A percentile compares a stretch with the other conserved stretches of the same genome.
phyloP scores from a whole-genome alignment of 75 land plant species.

The Sequoiadendron giganteum region DNA sequence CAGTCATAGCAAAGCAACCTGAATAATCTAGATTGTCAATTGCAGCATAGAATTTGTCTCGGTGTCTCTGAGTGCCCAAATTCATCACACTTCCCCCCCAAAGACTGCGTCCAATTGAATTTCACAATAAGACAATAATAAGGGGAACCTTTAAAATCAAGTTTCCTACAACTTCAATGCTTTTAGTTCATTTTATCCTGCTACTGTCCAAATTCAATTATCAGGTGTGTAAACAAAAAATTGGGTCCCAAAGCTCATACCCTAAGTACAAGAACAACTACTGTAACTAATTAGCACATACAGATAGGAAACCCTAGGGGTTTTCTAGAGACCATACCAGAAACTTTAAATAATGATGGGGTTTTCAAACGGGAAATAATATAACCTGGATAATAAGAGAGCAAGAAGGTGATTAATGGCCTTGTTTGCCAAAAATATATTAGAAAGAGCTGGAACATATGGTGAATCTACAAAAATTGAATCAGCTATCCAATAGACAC shows the following conservation, averaged over 20 bases:
- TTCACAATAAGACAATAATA: slow-evolving; percentile 8
- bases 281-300: background rate
- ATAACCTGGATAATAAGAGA: background rate
- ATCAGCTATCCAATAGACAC: background rate
- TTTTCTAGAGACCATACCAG: background rate
- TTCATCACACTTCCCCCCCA: slow-evolving; percentile 98
- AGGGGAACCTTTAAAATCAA: background rate
- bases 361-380: background rate
- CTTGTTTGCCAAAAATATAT: background rate
- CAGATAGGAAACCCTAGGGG: background rate
- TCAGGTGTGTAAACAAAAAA: background rate
- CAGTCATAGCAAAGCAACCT: slow-evolving; percentile 99
- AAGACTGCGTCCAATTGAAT: slow-evolving; percentile 52
- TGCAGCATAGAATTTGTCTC: slow-evolving; percentile 78
- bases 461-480: background rate
- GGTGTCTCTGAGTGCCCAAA: slow-evolving; percentile 89
- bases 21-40: slow-evolving; percentile 83
- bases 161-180: background rate
- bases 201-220: background rate
- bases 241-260: background rate
- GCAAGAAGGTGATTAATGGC: background rate
- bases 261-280: background rate
- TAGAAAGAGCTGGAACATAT: background rate
- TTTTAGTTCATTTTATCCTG: background rate
- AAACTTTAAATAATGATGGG: background rate